These are phyloP conservation scores for Trifolium fragiferum DNA, from an alignment of 306 rosid species.

Conservation along the genomic window DNA sequence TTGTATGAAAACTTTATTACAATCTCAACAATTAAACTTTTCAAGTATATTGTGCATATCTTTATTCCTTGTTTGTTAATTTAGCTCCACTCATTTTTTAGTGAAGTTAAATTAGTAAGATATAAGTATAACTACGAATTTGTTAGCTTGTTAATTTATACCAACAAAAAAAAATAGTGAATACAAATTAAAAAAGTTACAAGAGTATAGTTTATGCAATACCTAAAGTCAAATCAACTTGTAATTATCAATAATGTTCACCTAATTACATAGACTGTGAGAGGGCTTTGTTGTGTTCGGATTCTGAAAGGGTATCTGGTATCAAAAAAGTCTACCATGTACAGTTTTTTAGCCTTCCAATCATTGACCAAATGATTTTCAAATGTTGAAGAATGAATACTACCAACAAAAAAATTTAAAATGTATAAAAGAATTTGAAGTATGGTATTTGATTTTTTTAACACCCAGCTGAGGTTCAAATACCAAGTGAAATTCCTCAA, in stretches of 20 bases:
- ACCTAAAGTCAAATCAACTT: not conserved
- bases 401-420: not conserved
- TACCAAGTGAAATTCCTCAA: slow-evolving; percentile 22
- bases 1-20: not conserved
- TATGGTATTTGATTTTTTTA: not conserved
- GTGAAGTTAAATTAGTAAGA: too few relatives aligned
- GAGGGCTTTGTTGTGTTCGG: not conserved
- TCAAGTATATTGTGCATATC: too few relatives aligned
- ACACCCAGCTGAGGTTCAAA: slow-evolving; percentile 1
- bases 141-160: too few relatives aligned
- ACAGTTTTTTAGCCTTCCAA: not conserved
- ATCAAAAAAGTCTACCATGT: not conserved
- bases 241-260: not conserved
- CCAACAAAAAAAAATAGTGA: too few relatives aligned
- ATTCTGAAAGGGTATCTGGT: not conserved
- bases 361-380: not conserved
- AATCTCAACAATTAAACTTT: not conserved
- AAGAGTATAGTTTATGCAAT: not conserved
- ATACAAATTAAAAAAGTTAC: too few relatives aligned
- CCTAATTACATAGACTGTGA: not conserved
- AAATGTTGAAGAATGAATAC: not conserved
- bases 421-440: not conserved
- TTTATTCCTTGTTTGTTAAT: too few relatives aligned
- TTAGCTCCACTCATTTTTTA: too few relatives aligned
- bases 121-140: too few relatives aligned